Base-by-base conservation (phyloP, 169 alveolate genomes). In the Eimeria tenella region DNA sequence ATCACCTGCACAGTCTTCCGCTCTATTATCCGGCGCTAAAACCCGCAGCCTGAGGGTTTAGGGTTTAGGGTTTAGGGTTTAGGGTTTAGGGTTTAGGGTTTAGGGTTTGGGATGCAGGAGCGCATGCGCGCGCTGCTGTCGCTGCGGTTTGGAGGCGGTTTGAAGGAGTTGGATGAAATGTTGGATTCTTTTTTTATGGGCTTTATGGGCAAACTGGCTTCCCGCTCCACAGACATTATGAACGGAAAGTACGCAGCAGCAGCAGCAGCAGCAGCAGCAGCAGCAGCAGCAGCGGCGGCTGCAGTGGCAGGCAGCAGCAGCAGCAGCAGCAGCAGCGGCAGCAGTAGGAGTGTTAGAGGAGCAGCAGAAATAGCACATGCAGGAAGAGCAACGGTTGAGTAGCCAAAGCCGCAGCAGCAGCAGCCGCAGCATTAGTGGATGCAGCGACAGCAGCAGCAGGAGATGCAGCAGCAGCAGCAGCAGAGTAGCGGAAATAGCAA, bases 161-260 rank as follows among this genome's bases (percentile, higher is more conserved):
- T 75, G 55, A 31, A 42, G 3, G 77, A 53, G 21, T 68, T 86
- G 9, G 77, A 86, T 53, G 93, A 86, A 31, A 13, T 86, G 84
- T 65, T 86, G 42, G 93, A 86, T n/a, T 49, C 56, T 2, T 86
- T 86, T 55, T 86, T 86, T 83, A 58, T 60, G 83, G 56, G 70
- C 3, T 71, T 75, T 13, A 86, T 86, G 82, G 82, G 73, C 55
- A 86, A 86, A 70, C 84, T 86, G 17, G 82, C 93, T 52, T 86
- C 93, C 13, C 42, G n/a, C 56, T 86, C 93, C 7, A 86, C 93
- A 7, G 93, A 86, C 23, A 86, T 86, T 55, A 86, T 86, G 93
- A 19, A 25, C 6, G 93, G 84, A 13, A 68, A 53, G 93, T 86
- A 86, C 4, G 84, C 25, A 56, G 83, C n/a, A 21, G 83, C n/a